Base-by-base conservation (phyloP, 164 flowering plant species). In the Paratinospora sagittata region DNA sequence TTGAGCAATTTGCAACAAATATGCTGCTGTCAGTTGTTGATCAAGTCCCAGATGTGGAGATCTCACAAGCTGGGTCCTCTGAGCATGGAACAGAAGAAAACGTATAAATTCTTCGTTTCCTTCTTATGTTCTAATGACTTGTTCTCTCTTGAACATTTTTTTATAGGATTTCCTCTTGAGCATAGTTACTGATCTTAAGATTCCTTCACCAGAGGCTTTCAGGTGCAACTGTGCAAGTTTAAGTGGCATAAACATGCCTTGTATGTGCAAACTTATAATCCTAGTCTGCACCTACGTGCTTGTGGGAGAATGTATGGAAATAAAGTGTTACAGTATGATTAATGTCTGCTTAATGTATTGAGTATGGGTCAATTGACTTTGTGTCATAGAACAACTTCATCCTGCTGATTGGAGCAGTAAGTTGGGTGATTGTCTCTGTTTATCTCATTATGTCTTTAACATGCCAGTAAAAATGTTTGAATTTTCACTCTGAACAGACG, bases 1-100 rank as follows among this genome's bases (percentile, higher is more conserved):
- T 96, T 78, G 97, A 96, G 84, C 82, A 85, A 71, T 93, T 77
- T 85, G 99, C 97, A 60, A 89, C 82, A 74, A 73, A 80, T 66
- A 89, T 82, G 93, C 77, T 93, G 74, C 76, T 91, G 75, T 87
- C 91, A 26, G 92, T 90, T 75, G 87, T 91, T 49, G 85, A 88
- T 76, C 81, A 55, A 61, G 60, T 67, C 72, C 72, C 88, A 55
- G 90, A 83, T 68, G 36, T 49, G 36, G 87, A 84, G 70, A 39
- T 52, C 70, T 79, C 82, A 71, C 83, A 78, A 21, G 72, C 84
- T 62, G 82, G 74, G 16, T 68, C 74, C 34, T 52, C 71, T 57
- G 86, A 80, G 49, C 85, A 78, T 63, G 84, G 84, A 81, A 75
- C 72, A 27, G 91, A 81, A 77, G 83, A 72, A 65, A 82, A 88